Evolutionary conservation across 441 rosid species (phyloP), one percentile per base, ranked within the genome.

Genomic region (Breynia disticha): DNA sequence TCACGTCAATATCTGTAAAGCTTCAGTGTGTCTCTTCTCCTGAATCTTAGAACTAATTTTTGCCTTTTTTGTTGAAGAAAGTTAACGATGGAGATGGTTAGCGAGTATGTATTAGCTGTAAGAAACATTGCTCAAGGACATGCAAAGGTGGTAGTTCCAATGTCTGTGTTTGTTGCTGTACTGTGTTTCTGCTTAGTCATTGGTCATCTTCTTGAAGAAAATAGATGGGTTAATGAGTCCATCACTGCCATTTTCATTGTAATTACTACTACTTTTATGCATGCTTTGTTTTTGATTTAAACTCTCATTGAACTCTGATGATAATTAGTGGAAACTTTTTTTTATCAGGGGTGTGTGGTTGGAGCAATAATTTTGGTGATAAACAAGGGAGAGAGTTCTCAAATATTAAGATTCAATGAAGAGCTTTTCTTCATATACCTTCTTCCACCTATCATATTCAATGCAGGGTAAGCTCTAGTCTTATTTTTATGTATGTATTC

Each of bases 361-460:
- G 93, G 98, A 56, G 62, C 67, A 7, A 54, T 77, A 17, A 83
- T 90, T 47, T 78, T 90, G 71, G 64, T 75, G 35, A 9, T 73
- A 1, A 83, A 76, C 76, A 90, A 78, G 67, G 91, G 98, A 48
- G 79, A 80, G 57, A 76, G 72, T 60, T 82, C 96, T 55, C 95
- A 79, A 62, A 82, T 85, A 59, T 66, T 90, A 38, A 78, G 75
- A 54, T 87, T 87, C 68, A 77, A 58, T 62, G 98, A 90, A 65
- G 82, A 83, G 62, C 66, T 87, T 56, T 90, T 90, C 87, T 90
- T 90, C 66, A 75, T 90, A 38, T 90, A 90, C 59, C 93, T 90
- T 64, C 96, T 90, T 73, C 96, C 98, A 16, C 98, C 98, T 0
- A 90, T 90, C 16, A 90, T 90, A 56, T 90, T 90, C 74, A 90